Conservation (phyloP, 495 filamentous ascomycete genomes). For the Talaromyces liani region DNA sequence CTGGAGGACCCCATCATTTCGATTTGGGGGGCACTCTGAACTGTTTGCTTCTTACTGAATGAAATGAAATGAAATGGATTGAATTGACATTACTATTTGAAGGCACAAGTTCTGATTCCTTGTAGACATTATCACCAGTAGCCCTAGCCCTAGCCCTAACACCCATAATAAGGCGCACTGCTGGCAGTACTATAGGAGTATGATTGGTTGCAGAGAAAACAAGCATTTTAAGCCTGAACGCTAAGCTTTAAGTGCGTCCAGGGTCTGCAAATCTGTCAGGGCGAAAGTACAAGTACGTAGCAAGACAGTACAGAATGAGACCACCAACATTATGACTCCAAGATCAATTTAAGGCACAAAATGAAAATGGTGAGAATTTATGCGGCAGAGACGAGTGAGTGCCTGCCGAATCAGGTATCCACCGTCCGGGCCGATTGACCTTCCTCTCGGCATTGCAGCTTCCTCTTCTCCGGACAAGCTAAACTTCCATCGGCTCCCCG, state of each 20-base stretch:
- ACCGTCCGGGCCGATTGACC: not conserved
- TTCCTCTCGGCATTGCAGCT: not conserved
- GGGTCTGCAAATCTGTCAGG: not conserved
- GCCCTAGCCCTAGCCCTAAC: not conserved
- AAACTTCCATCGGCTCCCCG: not conserved
- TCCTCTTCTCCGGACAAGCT: not conserved
- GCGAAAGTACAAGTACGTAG: not conserved
- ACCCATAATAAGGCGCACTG: too few species aligned
- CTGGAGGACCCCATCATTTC: not conserved
- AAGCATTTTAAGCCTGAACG: not conserved
- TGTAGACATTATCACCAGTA: not conserved
- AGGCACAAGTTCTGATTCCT: not conserved
- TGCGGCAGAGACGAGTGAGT: not conserved
- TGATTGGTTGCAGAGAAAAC: not conserved
- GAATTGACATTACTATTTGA: not conserved
- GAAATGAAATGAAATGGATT: not conserved
- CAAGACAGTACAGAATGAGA: not conserved
- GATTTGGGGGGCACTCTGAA: not conserved
- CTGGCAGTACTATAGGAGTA: too few species aligned
- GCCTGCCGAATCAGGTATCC: not conserved
- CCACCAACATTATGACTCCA: not conserved
- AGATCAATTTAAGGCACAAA: not conserved
- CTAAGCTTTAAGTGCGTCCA: not conserved
- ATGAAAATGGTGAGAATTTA: not conserved
- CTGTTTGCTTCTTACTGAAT: not conserved